These are phyloP conservation scores for Aspergillus hancockii DNA, from an alignment of 495 filamentous ascomycete genomes.

Conservation along the genomic window DNA sequence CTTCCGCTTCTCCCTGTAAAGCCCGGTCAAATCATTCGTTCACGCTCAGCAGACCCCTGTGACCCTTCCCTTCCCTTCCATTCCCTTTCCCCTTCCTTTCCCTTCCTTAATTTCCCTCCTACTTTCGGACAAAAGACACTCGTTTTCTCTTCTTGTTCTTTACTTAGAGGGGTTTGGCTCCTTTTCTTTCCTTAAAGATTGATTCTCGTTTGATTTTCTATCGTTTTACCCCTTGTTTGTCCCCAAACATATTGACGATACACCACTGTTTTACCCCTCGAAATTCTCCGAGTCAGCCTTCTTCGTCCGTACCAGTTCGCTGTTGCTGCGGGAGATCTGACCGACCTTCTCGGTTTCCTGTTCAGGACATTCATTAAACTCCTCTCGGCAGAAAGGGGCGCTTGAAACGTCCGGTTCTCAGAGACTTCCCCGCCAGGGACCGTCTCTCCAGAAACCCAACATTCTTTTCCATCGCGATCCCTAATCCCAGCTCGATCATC, in stretches of 20 bases:
- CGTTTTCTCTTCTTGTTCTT: conserved; percentile 11
- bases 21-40: conserved; percentile 3
- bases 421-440: conserved; percentile 22
- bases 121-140: conserved; percentile 12
- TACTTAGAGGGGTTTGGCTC: conserved; percentile 5
- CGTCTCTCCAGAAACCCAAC: conserved; percentile 14
- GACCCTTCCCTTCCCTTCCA: conserved; percentile 1
- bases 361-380: conserved; percentile 17
- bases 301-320: not conserved
- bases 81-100: conserved; percentile 7
- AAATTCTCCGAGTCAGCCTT: conserved; percentile 5
- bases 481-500: conserved; percentile 8
- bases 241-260: not conserved
- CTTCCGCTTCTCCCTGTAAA: conserved; percentile 1
- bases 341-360: conserved; percentile 8
- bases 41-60: not conserved
- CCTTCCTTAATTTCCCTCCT: conserved; percentile 12
- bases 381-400: conserved; percentile 21
- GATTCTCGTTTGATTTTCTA: not conserved
- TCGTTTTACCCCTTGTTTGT: not conserved
- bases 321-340: conserved; percentile 5
- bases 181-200: conserved; percentile 4
- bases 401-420: conserved; percentile 24
- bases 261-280: not conserved
- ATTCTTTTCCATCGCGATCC: conserved; percentile 12